phyloP scores from a whole-genome alignment of 257 asterid genomes.

The Rubia yunnanensis region DNA sequence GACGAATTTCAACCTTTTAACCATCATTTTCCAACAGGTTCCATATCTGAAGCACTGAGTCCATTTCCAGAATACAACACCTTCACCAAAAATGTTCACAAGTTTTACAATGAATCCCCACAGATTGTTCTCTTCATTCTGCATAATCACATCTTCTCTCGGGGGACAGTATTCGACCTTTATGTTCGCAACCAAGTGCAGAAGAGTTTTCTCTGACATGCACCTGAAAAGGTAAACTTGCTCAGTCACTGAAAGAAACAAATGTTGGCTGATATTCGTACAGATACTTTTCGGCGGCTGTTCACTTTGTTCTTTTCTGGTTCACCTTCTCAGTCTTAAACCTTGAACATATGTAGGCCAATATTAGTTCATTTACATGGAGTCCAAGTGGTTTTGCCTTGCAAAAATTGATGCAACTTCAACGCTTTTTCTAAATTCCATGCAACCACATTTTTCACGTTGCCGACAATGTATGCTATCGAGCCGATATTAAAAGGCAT shows the following conservation, averaged over 20 bases:
- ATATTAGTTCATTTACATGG: conserved; percentile 62
- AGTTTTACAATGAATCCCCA: conserved; percentile 42
- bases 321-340: conserved; percentile 85
- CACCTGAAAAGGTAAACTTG: conserved; percentile 72
- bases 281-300: conserved; percentile 73
- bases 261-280: conserved; percentile 60
- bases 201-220: conserved; percentile 50
- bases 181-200: conserved; percentile 66
- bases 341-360: conserved; percentile 76
- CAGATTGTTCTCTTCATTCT: conserved; percentile 51
- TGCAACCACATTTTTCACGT: conserved; percentile 87
- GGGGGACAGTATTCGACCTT: conserved; percentile 90
- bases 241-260: conserved; percentile 64
- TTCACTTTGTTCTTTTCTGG: conserved; percentile 65
- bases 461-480: conserved; percentile 82
- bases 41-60: conserved; percentile 74
- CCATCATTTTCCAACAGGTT: too few species aligned
- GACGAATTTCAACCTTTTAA: too few species aligned
- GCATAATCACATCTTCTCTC: conserved; percentile 78
- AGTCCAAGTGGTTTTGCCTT: conserved; percentile 58
- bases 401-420: conserved; percentile 83
- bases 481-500: conserved; percentile 80
- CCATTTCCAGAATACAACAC: conserved; percentile 55
- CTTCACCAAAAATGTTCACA: conserved; percentile 79
- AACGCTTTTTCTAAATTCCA: conserved; percentile 84